These are phyloP conservation scores for Pichia sp. DNA, from an alignment of 1,139 yeast genomes.

Conservation along the genomic window DNA sequence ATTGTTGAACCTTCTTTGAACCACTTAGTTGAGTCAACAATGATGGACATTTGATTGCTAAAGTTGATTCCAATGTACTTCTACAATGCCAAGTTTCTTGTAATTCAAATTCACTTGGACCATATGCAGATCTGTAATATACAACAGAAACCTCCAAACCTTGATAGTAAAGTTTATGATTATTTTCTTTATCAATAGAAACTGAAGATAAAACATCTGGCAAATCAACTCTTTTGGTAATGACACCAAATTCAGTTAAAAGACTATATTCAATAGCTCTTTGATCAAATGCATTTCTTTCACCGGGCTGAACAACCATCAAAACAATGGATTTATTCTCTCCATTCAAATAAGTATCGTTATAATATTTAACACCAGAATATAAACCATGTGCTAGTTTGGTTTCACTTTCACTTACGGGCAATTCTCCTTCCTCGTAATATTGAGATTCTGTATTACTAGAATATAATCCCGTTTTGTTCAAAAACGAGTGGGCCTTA, in stretches of 20 bases:
- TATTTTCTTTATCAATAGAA: conserved; percentile 28
- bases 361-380: conserved; percentile 52
- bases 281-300: conserved; percentile 88
- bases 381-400: conserved; percentile 67
- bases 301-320: conserved; percentile 77
- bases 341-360: conserved; percentile 22
- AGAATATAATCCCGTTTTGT: conserved; percentile 47
- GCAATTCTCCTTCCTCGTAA: conserved; percentile 39
- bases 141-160: conserved; percentile 78
- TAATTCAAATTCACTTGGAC: conserved; percentile 50
- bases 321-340: conserved; percentile 45
- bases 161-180: conserved; percentile 39
- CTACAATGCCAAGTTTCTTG: conserved; percentile 69
- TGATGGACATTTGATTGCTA: conserved; percentile 88
- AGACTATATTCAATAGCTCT: conserved; percentile 71
- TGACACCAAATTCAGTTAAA: conserved; percentile 45
- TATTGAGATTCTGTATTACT: conserved; percentile 33
- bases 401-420: conserved; percentile 55
- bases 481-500: conserved; percentile 59
- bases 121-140: conserved; percentile 84
- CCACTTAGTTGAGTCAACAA: conserved; percentile 86
- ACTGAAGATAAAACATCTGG: conserved; percentile 45
- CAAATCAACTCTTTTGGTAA: conserved; percentile 58
- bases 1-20: conserved; percentile 86
- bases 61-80: conserved; percentile 56